phyloP scores from a whole-genome alignment of 768 basidiomycete species.

The Hemileccinum impolitum region DNA sequence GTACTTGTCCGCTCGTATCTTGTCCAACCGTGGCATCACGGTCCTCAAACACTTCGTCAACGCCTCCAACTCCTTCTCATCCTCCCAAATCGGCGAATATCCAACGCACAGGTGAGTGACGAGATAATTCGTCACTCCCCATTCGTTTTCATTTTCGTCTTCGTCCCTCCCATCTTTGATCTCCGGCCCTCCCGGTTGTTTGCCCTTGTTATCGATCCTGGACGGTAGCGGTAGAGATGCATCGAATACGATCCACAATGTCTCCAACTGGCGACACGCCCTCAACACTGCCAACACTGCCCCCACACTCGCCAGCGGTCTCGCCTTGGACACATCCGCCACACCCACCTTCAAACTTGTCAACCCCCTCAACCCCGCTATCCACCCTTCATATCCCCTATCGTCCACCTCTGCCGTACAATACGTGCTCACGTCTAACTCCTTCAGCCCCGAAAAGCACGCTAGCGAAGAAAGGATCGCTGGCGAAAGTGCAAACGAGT shows the following conservation, averaged over 20 bases:
- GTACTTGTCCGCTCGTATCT: conserved; percentile 13
- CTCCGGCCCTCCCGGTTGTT: not conserved
- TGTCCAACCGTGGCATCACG: conserved; percentile 25
- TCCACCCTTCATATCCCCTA: conserved; percentile 12
- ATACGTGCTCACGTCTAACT: conserved; percentile 21
- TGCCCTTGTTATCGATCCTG: not conserved
- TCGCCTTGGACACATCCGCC: conserved; percentile 14
- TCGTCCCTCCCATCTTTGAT: not conserved
- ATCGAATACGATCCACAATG: conserved; percentile 22
- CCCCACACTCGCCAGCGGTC: conserved; percentile 15
- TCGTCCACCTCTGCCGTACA: conserved; percentile 21
- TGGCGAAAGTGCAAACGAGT: conserved; percentile 20
- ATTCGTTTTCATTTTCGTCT: conserved; percentile 4
- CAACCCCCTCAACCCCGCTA: conserved; percentile 9
- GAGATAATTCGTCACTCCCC: conserved; percentile 16
- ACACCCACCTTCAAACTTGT: conserved; percentile 20
- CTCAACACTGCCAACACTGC: conserved; percentile 21
- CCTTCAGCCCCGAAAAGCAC: conserved; percentile 12
- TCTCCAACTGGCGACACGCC: conserved; percentile 17
- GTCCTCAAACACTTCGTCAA: conserved; percentile 16
- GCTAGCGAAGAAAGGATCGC: conserved; percentile 13
- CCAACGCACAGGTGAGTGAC: conserved; percentile 19
- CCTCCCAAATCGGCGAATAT: conserved; percentile 22
- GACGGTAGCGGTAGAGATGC: conserved; percentile 7
- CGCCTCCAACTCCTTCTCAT: not conserved